Evolutionary conservation across 2,329 filamentous ascomycete genomes (phyloP).

Genomic region (Aureobasidium sp.): DNA sequence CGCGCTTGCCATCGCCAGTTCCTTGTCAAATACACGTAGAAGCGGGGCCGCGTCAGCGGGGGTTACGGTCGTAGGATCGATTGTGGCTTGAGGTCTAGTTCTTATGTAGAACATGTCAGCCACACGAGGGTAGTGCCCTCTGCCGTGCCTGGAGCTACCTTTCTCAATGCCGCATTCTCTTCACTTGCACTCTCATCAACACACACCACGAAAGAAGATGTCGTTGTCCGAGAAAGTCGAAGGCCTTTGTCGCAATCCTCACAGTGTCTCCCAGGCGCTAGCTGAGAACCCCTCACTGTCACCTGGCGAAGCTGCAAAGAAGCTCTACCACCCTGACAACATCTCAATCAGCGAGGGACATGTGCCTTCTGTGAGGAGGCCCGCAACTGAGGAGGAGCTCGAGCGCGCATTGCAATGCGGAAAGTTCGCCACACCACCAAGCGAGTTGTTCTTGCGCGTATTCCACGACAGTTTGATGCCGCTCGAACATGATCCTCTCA

Average conservation of each 20-base stretch:
- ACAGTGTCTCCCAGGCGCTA: conserved; percentile 51
- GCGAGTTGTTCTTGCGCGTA: conserved; percentile 58
- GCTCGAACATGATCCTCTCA: conserved; percentile 43
- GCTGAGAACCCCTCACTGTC: conserved; percentile 45
- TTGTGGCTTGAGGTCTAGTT: background rate
- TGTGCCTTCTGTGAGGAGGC: conserved; percentile 13
- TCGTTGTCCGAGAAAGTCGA: conserved; percentile 36
- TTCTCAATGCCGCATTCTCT: background rate
- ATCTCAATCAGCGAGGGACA: conserved; percentile 21
- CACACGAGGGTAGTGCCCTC: background rate
- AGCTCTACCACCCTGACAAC: conserved; percentile 41
- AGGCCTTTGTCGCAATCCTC: conserved; percentile 42
- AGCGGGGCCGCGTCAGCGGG: background rate
- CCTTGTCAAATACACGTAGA: background rate
- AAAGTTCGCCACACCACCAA: conserved; percentile 58
- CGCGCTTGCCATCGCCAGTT: background rate
- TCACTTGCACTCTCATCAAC: background rate
- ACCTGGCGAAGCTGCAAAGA: conserved; percentile 47
- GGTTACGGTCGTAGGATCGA: background rate
- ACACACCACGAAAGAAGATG: background rate
- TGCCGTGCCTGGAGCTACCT: background rate
- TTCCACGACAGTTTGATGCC: conserved; percentile 57
- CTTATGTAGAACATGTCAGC: conserved; percentile 5
- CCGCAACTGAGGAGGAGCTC: conserved; percentile 35
- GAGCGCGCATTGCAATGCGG: conserved; percentile 53